phyloP scores from a whole-genome alignment of 1,284 basidiomycete species.

The Flammula alnicola region DNA sequence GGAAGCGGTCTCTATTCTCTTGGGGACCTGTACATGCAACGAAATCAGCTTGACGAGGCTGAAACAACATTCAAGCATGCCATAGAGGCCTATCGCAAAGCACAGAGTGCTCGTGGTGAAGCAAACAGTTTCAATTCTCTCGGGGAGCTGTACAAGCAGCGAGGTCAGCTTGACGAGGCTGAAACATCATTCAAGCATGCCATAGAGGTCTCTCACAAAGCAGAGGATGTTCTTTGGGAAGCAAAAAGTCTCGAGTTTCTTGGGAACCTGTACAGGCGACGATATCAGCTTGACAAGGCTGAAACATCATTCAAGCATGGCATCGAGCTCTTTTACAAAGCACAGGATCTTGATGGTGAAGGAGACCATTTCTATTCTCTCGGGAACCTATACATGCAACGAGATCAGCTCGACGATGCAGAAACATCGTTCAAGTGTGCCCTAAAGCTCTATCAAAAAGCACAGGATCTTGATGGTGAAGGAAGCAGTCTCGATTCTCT shows the following conservation, averaged over 20 bases:
- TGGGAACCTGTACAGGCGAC: neutral
- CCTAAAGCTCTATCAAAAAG: neutral
- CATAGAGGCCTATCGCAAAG: neutral
- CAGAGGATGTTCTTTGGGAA: no score
- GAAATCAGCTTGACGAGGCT: neutral
- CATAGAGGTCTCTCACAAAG: no score
- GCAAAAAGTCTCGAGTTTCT: neutral
- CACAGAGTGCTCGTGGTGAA: no score
- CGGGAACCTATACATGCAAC: neutral
- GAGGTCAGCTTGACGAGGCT: no score
- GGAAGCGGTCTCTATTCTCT: no score
- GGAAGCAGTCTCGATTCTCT: neutral
- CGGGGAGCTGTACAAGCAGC: no score
- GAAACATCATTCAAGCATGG: neutral
- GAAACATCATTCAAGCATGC: no score
- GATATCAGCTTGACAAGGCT: neutral
- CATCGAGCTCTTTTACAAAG: neutral
- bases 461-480: neutral
- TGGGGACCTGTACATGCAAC: neutral
- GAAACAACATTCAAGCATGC: neutral
- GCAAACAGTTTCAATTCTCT: no score
- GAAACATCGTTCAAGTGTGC: neutral
- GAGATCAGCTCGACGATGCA: slow-evolving; percentile 1
- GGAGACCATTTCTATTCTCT: neutral
- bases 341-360: neutral